A percentile compares a stretch with the other conserved stretches of the same genome.
phyloP scores from a whole-genome alignment of 1,284 basidiomycete genomes.

The Austroboletus niveus region DNA sequence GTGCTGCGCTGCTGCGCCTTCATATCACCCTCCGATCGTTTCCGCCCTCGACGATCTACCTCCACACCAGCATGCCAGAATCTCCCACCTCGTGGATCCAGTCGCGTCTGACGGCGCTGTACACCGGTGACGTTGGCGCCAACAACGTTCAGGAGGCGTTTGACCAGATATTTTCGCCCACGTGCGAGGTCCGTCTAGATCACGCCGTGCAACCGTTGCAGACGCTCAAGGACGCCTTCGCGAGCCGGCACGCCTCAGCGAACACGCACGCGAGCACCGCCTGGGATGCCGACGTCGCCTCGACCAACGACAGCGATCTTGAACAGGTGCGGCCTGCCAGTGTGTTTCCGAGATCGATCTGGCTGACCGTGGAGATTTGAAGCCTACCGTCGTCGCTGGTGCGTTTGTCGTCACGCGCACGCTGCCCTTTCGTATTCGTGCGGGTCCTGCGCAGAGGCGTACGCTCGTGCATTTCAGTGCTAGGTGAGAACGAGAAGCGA shows the following conservation, averaged over 20 bases:
- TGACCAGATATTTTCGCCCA: slow-evolving; percentile 33
- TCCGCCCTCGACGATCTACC: not conserved
- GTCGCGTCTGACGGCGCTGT: slow-evolving; percentile 28
- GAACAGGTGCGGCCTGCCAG: slow-evolving; percentile 15
- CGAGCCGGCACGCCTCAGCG: slow-evolving; percentile 15
- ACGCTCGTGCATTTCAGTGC: slow-evolving; percentile 42
- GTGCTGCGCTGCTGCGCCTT: slow-evolving; percentile 1
- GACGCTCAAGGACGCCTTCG: slow-evolving; percentile 29
- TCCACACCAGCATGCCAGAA: not conserved
- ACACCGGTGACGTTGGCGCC: slow-evolving; percentile 18
- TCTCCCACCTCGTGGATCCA: slow-evolving; percentile 23
- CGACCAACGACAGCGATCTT: slow-evolving; percentile 23
- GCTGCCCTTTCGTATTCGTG: slow-evolving; percentile 46
- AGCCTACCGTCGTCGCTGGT: slow-evolving; percentile 43
- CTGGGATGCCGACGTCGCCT: slow-evolving; percentile 36
- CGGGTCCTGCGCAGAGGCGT: slow-evolving; percentile 37
- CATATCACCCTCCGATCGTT: not conserved
- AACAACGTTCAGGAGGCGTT: slow-evolving; percentile 21
- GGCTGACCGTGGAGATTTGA: not conserved
- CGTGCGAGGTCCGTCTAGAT: slow-evolving; percentile 35
- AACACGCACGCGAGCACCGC: slow-evolving; percentile 23
- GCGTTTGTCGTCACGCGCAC: slow-evolving; percentile 41
- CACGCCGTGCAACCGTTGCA: slow-evolving; percentile 30
- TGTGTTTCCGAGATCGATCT: not conserved
- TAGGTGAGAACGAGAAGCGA: slow-evolving; percentile 30